Evolutionary conservation across 2,329 filamentous ascomycete genomes (phyloP).

Genomic region (Huntiella moniliformis): DNA sequence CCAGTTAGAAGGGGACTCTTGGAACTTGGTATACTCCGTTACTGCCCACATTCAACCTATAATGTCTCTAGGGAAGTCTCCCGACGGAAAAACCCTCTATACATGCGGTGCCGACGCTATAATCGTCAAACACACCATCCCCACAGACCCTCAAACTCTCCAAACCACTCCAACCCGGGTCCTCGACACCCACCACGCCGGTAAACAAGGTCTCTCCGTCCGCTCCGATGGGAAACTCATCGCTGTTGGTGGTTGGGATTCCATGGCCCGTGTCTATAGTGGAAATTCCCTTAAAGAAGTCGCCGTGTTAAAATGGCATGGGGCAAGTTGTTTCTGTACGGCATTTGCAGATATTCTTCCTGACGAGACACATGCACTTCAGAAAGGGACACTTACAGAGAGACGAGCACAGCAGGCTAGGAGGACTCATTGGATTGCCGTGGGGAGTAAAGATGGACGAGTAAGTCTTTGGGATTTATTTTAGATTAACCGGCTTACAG

Average conservation of each 20-base stretch:
- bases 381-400: conserved; percentile 30
- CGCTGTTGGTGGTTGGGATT: conserved; percentile 86
- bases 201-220: conserved; percentile 64
- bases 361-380: not conserved
- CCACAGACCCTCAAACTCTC: not conserved
- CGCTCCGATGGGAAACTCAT: conserved; percentile 69
- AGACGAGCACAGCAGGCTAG: conserved; percentile 45
- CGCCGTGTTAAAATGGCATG: conserved; percentile 88
- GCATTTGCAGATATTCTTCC: conserved; percentile 40
- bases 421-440: conserved; percentile 71
- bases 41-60: conserved; percentile 63
- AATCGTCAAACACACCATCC: conserved; percentile 57
- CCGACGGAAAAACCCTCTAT: conserved; percentile 39
- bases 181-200: conserved; percentile 68
- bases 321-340: conserved; percentile 66
- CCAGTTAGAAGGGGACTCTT: conserved; percentile 26
- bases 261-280: conserved; percentile 62
- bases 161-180: conserved; percentile 30
- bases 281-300: conserved; percentile 65
- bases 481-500: conserved; percentile 38
- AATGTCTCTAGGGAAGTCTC: conserved; percentile 47
- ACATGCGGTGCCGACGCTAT: conserved; percentile 70
- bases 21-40: conserved; percentile 39
- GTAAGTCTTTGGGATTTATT: conserved; percentile 94
- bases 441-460: conserved; percentile 85